Evolutionary conservation across 768 basidiomycete species (phyloP).

Genomic region (Rhizopogon roseolus): DNA sequence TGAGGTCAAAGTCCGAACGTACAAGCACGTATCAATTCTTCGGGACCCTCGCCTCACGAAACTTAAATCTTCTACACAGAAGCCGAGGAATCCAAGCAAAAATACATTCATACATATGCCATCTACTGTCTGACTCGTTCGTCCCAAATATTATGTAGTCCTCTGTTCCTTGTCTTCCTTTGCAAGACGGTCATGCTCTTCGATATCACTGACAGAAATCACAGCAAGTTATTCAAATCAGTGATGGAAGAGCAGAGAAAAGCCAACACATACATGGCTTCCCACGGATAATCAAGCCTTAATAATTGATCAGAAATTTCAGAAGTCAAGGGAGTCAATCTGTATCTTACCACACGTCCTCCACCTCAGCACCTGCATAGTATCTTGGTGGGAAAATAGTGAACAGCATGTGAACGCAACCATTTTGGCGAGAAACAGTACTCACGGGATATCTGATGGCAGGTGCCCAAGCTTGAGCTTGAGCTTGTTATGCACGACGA

Average conservation of each 20-base stretch:
- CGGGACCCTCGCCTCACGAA: too few relatives aligned
- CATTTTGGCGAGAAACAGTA: slow-evolving; percentile 2
- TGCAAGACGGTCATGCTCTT: slow-evolving; percentile 67
- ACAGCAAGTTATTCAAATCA: slow-evolving; percentile 1
- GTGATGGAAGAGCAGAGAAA: not conserved
- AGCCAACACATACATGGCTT: slow-evolving; percentile 50
- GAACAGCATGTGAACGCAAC: slow-evolving; percentile 3
- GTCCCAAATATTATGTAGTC: not conserved
- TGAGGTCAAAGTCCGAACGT: too few relatives aligned
- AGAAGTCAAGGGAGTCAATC: not conserved
- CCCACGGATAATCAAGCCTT: slow-evolving; percentile 87
- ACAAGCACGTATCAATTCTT: too few relatives aligned
- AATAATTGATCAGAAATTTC: slow-evolving; percentile 12
- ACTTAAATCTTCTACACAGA: too few relatives aligned
- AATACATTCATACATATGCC: not conserved
- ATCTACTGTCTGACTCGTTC: not conserved
- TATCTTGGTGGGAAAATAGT: slow-evolving; percentile 41
- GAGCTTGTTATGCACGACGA: slow-evolving; percentile 93
- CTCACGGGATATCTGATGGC: slow-evolving; percentile 61
- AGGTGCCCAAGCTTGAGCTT: slow-evolving; percentile 81
- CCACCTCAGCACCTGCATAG: slow-evolving; percentile 75
- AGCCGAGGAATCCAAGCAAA: too few relatives aligned
- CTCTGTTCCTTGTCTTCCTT: slow-evolving; percentile 31
- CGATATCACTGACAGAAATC: slow-evolving; percentile 53
- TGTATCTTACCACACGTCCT: slow-evolving; percentile 61